Evolutionary conservation across 805 yeast genomes (phyloP), one percentile per base, ranked within the genome.

Genomic region (Pichia scutulata): DNA sequence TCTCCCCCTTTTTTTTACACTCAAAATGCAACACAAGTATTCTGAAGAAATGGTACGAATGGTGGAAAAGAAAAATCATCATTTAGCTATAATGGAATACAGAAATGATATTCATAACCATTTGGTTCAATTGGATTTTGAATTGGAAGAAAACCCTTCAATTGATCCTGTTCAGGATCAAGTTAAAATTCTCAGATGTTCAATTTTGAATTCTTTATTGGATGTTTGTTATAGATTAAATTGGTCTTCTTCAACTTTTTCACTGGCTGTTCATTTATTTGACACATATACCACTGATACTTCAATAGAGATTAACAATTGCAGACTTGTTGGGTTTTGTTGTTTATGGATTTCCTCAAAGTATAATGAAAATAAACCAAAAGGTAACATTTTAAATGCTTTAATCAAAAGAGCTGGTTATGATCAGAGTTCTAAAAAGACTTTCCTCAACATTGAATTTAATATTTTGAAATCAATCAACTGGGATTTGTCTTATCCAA

Each of bases 401-500:
- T 54, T 66, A 18, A 48, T 64, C 42, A 60, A 57, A 43, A 52
- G 66, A 41, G 64, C 68, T 8, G 68, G 69, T 50, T 65, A 61
- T 51, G 56, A 56, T 9, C 46, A 56, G 13, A 56, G 54, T 26
- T 44, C 56, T 2, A 60, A 62, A 30, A 41, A 47, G 4, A 58
- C 57, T n/a, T 66, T 85, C 60, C 68, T 81, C 51, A 81, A 80
- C 60, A 80, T 84, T 80, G 95, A 86, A 62, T 73, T 81, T 51
- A 83, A 82, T 57, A 73, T 86, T 41, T 69, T 85, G 51, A 79
- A 77, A 59, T 72, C 80, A 6, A 69, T 86, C 53, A 71, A 79
- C 49, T 86, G 92, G 92, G 72, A 77, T 55, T 68, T 84, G 37
- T 74, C 79, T 46, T 69, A 75, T 33, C 80, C 87, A 23, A 80